Base-by-base conservation (phyloP, 441 rosid genomes). In the Gossypium gossypioides region DNA sequence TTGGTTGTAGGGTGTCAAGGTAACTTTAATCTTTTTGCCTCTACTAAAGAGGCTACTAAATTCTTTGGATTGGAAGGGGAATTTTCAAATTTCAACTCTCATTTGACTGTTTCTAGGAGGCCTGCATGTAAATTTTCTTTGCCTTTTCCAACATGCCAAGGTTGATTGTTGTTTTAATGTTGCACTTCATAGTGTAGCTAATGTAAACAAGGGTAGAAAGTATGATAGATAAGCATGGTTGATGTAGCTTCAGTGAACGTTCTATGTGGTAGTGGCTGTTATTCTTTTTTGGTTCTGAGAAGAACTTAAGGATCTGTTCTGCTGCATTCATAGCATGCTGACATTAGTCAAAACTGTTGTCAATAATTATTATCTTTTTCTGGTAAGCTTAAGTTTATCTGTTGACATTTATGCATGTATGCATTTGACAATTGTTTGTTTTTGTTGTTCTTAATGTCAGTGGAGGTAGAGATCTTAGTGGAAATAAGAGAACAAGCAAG, bases 381-480 rank as follows among this genome's bases (percentile, higher is more conserved):
- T 37, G 3, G 6, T 16, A 8, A 57, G 4, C 7, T 15, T 6
- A 15, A 57, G 21, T 29, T 62, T 12, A 40, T 40, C 9, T 6
- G 19, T 25, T 48, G 52, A 12, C 21, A 6, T 56, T 21, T 57
- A 7, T 73, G 56, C 3, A 48, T 57, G 22, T 51, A 2, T 6
- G 65, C 19, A 7, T 60, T 42, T 72, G 70, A 61, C 22, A 70
- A 24, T 40, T 54, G 13, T 42, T 71, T 66, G 56, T 54, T 61
- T 63, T 55, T n/a, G 21, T 76, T 55, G 68, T 16, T 54, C 72
- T 50, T 46, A 54, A 71, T 63, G 50, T 27, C 78, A 89, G 92
- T 19, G 92, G 92, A 10, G 92, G 96, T 16, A 77, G 88, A 62
- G 96, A 90, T 72, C 81, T 87, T 1, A 84, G 83, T 2, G 90